Percentiles rank a stretch among this genome's conserved stretches.
phyloP scores from a whole-genome alignment of 805 yeast genomes.

The Teunomyces lycoperdinae region DNA sequence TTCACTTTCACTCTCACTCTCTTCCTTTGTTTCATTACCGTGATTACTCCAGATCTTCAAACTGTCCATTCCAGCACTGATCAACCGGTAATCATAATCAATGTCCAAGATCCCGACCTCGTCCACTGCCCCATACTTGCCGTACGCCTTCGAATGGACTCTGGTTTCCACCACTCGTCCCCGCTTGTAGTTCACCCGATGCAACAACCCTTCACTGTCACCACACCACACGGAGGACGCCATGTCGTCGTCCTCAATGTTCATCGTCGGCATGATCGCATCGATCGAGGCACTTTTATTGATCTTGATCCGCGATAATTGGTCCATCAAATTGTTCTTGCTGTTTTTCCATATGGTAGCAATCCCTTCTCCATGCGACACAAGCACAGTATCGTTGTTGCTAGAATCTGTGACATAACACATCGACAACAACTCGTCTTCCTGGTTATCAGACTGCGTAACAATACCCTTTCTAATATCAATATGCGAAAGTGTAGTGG shows the following conservation, averaged over 20 bases:
- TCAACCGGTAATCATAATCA: slow-evolving; percentile 75
- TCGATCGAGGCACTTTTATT: slow-evolving; percentile 73
- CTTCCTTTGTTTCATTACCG: slow-evolving; percentile 14
- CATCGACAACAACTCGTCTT: slow-evolving; percentile 83
- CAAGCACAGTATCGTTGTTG: slow-evolving; percentile 63
- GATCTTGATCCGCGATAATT: slow-evolving; percentile 70
- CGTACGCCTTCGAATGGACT: slow-evolving; percentile 51
- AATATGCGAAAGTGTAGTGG: slow-evolving; percentile 74
- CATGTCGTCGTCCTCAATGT: slow-evolving; percentile 45
- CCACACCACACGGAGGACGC: slow-evolving; percentile 70
- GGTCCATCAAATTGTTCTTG: slow-evolving; percentile 70
- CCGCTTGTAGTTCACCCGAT: slow-evolving; percentile 59
- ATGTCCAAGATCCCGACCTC: slow-evolving; percentile 76
- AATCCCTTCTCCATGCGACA: slow-evolving; percentile 90
- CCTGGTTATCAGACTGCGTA: slow-evolving; percentile 80
- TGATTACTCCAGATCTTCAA: slow-evolving; percentile 69
- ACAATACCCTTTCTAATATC: slow-evolving; percentile 74
- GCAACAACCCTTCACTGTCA: slow-evolving; percentile 69
- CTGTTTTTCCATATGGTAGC: slow-evolving; percentile 81
- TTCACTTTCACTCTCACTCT: slow-evolving; percentile 19
- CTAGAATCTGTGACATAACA: slow-evolving; percentile 55
- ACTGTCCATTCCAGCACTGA: slow-evolving; percentile 80
- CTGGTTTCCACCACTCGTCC: slow-evolving; percentile 67
- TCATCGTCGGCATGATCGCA: slow-evolving; percentile 57
- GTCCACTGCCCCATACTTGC: slow-evolving; percentile 47